Percentiles rank a stretch among this genome's conserved stretches.
Evolutionary conservation across 768 basidiomycete species (phyloP).

Genomic region (Multifurca ochricompacta): DNA sequence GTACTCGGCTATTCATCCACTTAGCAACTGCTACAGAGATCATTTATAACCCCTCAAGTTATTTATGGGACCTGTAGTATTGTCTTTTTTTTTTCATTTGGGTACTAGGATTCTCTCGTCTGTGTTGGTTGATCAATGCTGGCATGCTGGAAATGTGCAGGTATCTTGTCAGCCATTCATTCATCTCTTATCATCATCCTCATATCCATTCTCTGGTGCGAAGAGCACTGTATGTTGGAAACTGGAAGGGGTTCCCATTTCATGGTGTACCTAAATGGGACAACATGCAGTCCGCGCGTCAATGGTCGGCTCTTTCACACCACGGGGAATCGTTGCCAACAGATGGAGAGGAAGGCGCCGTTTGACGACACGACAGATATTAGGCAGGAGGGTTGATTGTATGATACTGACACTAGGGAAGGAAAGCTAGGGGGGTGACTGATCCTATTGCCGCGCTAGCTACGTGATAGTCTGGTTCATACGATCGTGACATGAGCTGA

Average conservation of each 20-base stretch:
- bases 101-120: neutral
- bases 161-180: neutral
- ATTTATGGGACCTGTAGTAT: neutral
- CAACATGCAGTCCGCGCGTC: neutral
- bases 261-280: too few relatives aligned
- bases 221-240: neutral
- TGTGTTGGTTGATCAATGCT: neutral
- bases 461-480: too few relatives aligned
- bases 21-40: neutral
- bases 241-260: too few relatives aligned
- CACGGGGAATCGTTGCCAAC: too few relatives aligned
- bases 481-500: too few relatives aligned
- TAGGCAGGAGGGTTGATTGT: too few relatives aligned
- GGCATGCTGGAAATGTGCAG: neutral
- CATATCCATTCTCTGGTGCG: neutral
- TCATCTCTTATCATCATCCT: neutral
- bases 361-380: too few relatives aligned
- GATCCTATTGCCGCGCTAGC: too few relatives aligned
- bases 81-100: conserved; percentile 4
- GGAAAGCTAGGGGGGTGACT: too few relatives aligned
- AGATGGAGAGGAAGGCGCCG: too few relatives aligned
- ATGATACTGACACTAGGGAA: too few relatives aligned
- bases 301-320: too few relatives aligned
- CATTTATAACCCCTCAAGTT: neutral
- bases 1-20: neutral